These are phyloP conservation scores for Apophysomyces sp. DNA, from an alignment of 371 early-diverging fungal species.

Conservation along the genomic window DNA sequence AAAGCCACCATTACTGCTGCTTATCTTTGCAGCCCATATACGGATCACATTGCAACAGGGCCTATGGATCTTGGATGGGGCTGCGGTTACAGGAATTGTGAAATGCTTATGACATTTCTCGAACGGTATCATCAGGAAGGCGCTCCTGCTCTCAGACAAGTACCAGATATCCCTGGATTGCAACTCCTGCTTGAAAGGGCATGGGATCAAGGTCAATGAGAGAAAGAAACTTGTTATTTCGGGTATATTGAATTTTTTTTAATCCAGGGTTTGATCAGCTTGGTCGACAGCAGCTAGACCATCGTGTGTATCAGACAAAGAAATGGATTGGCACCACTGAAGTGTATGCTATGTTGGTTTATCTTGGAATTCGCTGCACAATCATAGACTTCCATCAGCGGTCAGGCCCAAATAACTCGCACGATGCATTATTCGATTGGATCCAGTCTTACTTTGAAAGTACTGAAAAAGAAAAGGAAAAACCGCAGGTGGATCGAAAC, in stretches of 20 bases:
- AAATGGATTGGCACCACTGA: conserved; percentile 79
- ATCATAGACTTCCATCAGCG: conserved; percentile 58
- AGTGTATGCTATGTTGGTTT: conserved; percentile 53
- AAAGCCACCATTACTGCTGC: conserved; percentile 4
- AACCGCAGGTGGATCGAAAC: neutral
- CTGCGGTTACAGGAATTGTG: conserved; percentile 70
- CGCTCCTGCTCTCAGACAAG: conserved; percentile 7
- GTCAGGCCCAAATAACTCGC: conserved; percentile 37
- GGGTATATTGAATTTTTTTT: neutral
- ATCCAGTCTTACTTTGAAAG: conserved; percentile 42
- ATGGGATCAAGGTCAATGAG: conserved; percentile 44
- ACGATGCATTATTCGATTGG: conserved; percentile 49
- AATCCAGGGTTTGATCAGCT: conserved; percentile 50
- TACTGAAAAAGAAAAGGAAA: conserved; percentile 13
- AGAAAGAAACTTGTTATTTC: neutral
- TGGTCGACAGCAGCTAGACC: conserved; percentile 54
- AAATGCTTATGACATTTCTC: conserved; percentile 58
- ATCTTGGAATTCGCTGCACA: conserved; percentile 47
- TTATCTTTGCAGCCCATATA: conserved; percentile 26
- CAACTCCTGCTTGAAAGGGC: conserved; percentile 60
- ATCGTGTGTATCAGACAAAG: conserved; percentile 45
- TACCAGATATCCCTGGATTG: conserved; percentile 41
- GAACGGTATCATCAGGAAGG: conserved; percentile 12
- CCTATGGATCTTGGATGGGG: conserved; percentile 58
- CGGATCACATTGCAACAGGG: conserved; percentile 30